These are phyloP conservation scores for Hypoxylon sp. DNA, from an alignment of 2,329 filamentous ascomycete genomes.

Conservation along the genomic window DNA sequence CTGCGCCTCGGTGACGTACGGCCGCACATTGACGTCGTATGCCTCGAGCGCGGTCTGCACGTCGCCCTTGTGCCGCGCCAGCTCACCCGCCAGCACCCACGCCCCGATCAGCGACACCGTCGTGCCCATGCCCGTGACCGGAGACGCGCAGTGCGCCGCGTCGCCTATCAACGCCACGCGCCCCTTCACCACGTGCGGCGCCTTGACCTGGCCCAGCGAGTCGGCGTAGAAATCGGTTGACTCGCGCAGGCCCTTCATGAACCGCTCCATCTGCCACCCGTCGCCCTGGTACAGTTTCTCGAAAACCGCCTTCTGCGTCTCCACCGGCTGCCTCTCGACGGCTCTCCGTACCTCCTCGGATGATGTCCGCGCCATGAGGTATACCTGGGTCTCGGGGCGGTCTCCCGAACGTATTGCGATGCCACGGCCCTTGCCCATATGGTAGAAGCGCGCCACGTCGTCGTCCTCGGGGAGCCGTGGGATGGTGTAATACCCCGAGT, in stretches of 20 bases:
- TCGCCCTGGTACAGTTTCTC: conserved; percentile 53
- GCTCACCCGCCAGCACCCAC: conserved; percentile 70
- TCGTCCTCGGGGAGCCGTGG: conserved; percentile 48
- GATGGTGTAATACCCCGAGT: conserved; percentile 58
- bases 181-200: conserved; percentile 58
- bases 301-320: conserved; percentile 46
- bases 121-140: conserved; percentile 66
- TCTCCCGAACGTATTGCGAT: conserved; percentile 57
- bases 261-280: conserved; percentile 40
- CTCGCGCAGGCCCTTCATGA: conserved; percentile 34
- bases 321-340: conserved; percentile 32
- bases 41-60: conserved; percentile 54
- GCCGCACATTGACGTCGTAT: conserved; percentile 61
- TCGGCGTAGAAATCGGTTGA: conserved; percentile 59
- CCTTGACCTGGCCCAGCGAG: conserved; percentile 60
- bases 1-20: conserved; percentile 60
- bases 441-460: conserved; percentile 54
- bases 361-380: conserved; percentile 45
- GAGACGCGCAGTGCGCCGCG: conserved; percentile 64
- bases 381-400: conserved; percentile 53
- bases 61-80: conserved; percentile 51
- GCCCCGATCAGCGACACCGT: conserved; percentile 63
- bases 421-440: conserved; percentile 54
- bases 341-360: conserved; percentile 26
- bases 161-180: conserved; percentile 68